phyloP scores from a whole-genome alignment of 805 yeast species.

The Suhomyces vadensis region DNA sequence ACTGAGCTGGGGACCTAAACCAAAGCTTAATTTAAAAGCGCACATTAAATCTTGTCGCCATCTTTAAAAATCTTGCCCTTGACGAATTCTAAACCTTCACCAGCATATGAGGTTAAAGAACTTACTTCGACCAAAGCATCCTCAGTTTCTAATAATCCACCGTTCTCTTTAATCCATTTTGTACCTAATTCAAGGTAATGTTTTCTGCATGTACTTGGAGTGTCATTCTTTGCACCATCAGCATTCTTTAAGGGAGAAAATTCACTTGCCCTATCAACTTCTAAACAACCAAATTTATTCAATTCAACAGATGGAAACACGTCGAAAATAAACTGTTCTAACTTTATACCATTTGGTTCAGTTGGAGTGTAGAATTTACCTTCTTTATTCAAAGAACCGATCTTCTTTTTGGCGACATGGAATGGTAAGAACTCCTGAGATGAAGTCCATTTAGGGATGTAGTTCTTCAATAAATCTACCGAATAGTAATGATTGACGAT shows the following conservation, averaged over 20 bases:
- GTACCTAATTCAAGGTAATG: conserved; percentile 69
- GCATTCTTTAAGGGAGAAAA: conserved; percentile 95
- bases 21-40: too few relatives aligned
- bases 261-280: conserved; percentile 81
- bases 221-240: conserved; percentile 76
- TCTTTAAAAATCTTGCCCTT: conserved; percentile 45
- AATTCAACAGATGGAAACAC: conserved; percentile 81
- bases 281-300: conserved; percentile 81
- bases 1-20: neutral
- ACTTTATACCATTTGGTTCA: conserved; percentile 84
- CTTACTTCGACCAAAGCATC: conserved; percentile 68
- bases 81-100: conserved; percentile 65
- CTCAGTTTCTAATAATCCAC: conserved; percentile 56
- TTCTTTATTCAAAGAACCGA: conserved; percentile 55
- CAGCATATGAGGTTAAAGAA: conserved; percentile 71
- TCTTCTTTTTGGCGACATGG: conserved; percentile 92
- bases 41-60: conserved; percentile 29
- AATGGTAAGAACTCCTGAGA: conserved; percentile 75
- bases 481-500: conserved; percentile 96
- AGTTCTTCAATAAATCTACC: conserved; percentile 61
- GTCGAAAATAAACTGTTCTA: conserved; percentile 96
- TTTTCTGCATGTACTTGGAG: conserved; percentile 75
- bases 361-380: conserved; percentile 59
- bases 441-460: conserved; percentile 69
- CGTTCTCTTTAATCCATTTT: conserved; percentile 68